These are phyloP conservation scores for Podila minutissima DNA, from an alignment of 192 early-diverging fungal species.

Conservation along the genomic window DNA sequence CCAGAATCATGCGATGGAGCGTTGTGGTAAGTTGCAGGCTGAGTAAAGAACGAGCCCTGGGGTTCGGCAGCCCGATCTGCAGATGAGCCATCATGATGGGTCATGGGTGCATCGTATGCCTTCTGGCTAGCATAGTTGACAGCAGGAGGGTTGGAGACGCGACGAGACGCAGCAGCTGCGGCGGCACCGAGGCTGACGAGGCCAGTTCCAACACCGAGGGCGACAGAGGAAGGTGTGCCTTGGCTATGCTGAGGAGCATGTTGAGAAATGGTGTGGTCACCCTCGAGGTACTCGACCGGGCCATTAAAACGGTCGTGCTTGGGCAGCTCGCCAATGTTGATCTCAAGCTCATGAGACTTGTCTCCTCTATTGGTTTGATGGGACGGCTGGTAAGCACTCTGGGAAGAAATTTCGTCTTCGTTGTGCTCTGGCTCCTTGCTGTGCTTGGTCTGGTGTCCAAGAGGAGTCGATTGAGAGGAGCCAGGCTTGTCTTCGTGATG, in stretches of 20 bases:
- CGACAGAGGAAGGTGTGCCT: background rate
- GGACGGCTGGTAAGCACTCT: too few relatives aligned
- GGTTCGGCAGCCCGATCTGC: background rate
- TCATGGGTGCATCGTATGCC: background rate
- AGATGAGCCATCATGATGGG: background rate
- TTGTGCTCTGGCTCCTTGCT: background rate
- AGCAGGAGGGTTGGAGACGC: background rate
- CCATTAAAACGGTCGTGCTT: background rate
- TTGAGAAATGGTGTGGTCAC: background rate
- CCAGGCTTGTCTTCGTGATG: background rate
- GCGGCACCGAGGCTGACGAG: background rate
- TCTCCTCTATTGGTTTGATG: background rate
- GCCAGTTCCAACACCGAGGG: background rate
- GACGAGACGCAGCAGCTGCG: background rate
- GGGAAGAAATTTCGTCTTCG: too few relatives aligned
- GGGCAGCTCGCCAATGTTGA: conserved; percentile 4
- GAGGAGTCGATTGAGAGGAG: background rate
- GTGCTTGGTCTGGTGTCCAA: background rate
- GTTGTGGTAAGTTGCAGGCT: background rate
- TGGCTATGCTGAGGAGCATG: background rate
- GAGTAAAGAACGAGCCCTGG: background rate
- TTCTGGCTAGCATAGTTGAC: background rate
- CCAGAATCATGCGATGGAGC: background rate
- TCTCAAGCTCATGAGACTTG: background rate
- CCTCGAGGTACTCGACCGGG: background rate